Evolutionary conservation across 495 filamentous ascomycete species (phyloP), one percentile per base, ranked within the genome.

Genomic region (Neurospora hispaniola): DNA sequence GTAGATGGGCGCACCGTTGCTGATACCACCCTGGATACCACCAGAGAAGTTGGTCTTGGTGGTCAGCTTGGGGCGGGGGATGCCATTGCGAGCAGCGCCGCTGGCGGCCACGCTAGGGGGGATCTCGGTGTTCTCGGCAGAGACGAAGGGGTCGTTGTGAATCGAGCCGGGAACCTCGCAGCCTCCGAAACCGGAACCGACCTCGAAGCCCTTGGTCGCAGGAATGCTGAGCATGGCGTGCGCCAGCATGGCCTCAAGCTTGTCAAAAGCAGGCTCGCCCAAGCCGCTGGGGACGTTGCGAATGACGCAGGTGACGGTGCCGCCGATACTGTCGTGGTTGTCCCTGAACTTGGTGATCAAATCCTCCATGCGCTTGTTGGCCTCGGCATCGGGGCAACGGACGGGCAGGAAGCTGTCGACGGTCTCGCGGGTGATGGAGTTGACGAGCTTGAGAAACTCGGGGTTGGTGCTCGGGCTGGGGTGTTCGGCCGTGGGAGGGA

Each of bases 221-320:
- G 96, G 96, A 80, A 99, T 96, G 81, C 90, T 94, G 75, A 99
- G 90, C 96, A 99, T 98, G 39, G 94, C 96, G 77, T 98, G 96
- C 42, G 90, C 96, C 39, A 99, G 89, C 82, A 90, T 90, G 27
- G 96, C 96, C 82, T 99, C 96, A 42, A 99, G 86, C 85, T 98
- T 98, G 80, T 97, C 94, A 83, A 99, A 99, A 81, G 89, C 92
- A 8, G 96, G 96, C 85, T 99, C 96, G 46, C 96, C 96, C 3
- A 99, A 87, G 1, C 96, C 96, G 70, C 87, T 87, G 20, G 96
- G 96, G 3, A 90, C 88, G 77, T 98, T 97, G 77, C 92, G 90
- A 80, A 99, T 96, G 14, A 98, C 94, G 80, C 96, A 99, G 38
- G 94, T 97, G 4, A 99, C 95, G 18, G 93, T 97, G 44, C 96